Evolutionary conservation across 352 stramenopile genomes (phyloP), one percentile per base, ranked within the genome.

Genomic region (Phytophthora gonapodyides): DNA sequence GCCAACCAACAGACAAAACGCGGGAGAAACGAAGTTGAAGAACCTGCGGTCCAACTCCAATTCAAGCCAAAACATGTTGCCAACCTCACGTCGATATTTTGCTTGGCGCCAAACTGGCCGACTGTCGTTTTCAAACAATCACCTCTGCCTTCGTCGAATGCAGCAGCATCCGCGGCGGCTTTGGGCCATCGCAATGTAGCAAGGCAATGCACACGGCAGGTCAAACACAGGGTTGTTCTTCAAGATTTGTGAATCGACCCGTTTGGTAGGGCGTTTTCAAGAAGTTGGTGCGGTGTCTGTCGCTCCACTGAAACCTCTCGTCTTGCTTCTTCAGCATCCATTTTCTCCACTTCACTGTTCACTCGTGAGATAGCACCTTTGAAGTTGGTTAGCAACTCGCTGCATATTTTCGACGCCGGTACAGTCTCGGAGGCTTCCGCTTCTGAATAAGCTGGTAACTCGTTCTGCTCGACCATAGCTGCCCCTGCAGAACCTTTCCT

Each of bases 71-170:
- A 24, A 24, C 3, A 24, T 3, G 21, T 24, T 24, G 21, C 21
- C 21, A 42, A 44, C 6, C 37, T 65, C 36, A n/a, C n/a, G n/a
- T n/a, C n/a, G n/a, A n/a, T n/a, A n/a, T n/a, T n/a, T n/a, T n/a
- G n/a, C n/a, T n/a, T n/a, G n/a, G n/a, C n/a, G n/a, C n/a, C n/a
- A n/a, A n/a, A n/a, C n/a, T n/a, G n/a, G n/a, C n/a, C 47, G 16
- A 87, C 77, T 0, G 70, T 87, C 13, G 57, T 80, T 16, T 80
- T 89, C 13, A 88, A 44, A 52, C 89, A 84, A 44, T 89, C 80
- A 10, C 57, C 57, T 37, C 80, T 89, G 5, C 77, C 77, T 48
- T 76, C 78, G 33, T 58, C 66, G 48, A 84, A 87, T 3, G 81
- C 77, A 36, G 72, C 72, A 53, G 79, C 79, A 16, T 71, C 55